These are phyloP conservation scores for Triticum dicoccoides DNA, from an alignment of 176 grass and related monocot species.

Conservation along the genomic window DNA sequence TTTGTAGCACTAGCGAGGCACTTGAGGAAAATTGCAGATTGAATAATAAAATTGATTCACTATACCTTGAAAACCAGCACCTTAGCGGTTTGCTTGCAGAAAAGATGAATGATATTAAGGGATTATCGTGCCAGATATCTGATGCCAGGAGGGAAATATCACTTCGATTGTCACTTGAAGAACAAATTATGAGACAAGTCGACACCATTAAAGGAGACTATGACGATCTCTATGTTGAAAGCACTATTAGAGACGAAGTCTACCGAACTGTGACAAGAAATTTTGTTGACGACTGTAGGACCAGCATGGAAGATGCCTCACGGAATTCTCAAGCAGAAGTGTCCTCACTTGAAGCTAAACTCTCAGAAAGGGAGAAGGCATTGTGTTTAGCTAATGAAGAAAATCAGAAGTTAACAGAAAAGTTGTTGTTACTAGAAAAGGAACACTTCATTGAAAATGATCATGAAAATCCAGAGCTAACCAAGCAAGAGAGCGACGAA, in stretches of 20 bases:
- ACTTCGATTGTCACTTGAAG: slow-evolving; percentile 39
- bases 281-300: slow-evolving; percentile 42
- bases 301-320: slow-evolving; percentile 35
- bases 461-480: slow-evolving; percentile 32
- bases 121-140: slow-evolving; percentile 56
- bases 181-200: slow-evolving; percentile 51
- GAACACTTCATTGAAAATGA: slow-evolving; percentile 16
- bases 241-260: slow-evolving; percentile 70
- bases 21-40: slow-evolving; percentile 63
- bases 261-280: slow-evolving; percentile 54
- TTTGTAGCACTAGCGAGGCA: slow-evolving; percentile 23
- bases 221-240: slow-evolving; percentile 64
- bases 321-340: slow-evolving; percentile 43
- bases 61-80: slow-evolving; percentile 69
- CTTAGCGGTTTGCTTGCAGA: slow-evolving; percentile 60
- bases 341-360: slow-evolving; percentile 47
- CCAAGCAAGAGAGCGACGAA: slow-evolving; percentile 46
- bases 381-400: slow-evolving; percentile 57
- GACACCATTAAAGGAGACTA: slow-evolving; percentile 40
- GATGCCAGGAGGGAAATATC: slow-evolving; percentile 56
- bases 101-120: slow-evolving; percentile 67
- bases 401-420: slow-evolving; percentile 70
- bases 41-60: slow-evolving; percentile 57
- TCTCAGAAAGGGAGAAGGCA: slow-evolving; percentile 58
- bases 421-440: slow-evolving; percentile 40